Evolutionary conservation across 495 filamentous ascomycete species (phyloP).

Genomic region (Daldinia caldariorum): DNA sequence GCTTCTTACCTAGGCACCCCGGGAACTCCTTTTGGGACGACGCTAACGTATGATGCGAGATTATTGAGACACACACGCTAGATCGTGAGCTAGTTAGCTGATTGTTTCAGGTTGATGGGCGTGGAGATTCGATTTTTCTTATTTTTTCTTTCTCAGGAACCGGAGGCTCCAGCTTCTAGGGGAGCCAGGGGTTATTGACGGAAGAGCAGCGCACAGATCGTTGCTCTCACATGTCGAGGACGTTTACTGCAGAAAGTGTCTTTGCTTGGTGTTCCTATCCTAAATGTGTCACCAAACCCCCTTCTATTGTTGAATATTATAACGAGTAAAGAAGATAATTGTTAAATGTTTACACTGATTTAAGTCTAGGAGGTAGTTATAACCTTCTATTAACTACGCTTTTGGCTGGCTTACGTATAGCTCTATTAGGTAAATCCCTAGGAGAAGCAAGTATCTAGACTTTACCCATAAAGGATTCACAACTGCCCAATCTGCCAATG

Average conservation of each 20-base stretch:
- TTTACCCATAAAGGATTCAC: not conserved
- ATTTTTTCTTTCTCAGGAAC: not conserved
- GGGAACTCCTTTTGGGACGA: not conserved
- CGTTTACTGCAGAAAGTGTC: constrained; percentile 21
- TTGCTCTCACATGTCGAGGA: constrained; percentile 30
- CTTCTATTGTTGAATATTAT: not conserved
- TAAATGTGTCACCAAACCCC: not conserved
- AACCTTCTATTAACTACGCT: no score
- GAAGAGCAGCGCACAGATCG: constrained; percentile 30
- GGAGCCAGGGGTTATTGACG: constrained; percentile 7
- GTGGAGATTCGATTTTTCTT: not conserved
- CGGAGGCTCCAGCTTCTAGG: constrained; percentile 15
- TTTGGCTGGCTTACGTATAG: no score
- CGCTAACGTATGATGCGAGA: constrained; percentile 4
- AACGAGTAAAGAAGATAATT: not conserved
- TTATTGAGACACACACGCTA: not conserved
- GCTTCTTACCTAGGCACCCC: not conserved
- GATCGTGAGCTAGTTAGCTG: constrained; percentile 22
- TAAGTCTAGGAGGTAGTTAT: not conserved
- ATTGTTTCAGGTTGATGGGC: constrained; percentile 6
- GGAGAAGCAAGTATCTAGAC: not conserved
- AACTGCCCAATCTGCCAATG: no score
- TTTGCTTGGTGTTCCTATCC: constrained; percentile 17
- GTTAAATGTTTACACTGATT: not conserved
- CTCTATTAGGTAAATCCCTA: no score